Evolutionary conservation across 805 yeast genomes (phyloP).

Genomic region (Blastobotrys peoriensis): DNA sequence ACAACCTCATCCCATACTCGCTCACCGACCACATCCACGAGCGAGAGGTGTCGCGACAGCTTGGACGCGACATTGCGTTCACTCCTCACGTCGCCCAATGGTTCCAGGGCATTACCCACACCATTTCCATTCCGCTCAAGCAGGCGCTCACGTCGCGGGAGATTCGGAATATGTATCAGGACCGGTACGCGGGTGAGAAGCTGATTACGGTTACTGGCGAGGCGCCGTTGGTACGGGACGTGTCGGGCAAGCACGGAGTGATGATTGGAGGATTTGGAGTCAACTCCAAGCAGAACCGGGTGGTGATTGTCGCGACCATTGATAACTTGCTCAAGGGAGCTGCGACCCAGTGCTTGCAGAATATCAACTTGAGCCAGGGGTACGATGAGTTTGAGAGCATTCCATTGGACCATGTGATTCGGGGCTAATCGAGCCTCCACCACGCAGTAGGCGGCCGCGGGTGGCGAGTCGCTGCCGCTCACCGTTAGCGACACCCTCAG

Average conservation of each 20-base stretch:
- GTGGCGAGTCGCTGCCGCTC: too few relatives aligned
- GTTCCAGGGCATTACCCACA: slow-evolving; percentile 97
- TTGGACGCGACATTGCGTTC: slow-evolving; percentile 78
- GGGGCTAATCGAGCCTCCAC: too few relatives aligned
- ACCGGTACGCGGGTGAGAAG: slow-evolving; percentile 80
- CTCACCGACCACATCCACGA: slow-evolving; percentile 97
- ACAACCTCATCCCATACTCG: slow-evolving; percentile 91
- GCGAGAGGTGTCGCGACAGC: slow-evolving; percentile 76
- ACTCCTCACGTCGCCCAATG: slow-evolving; percentile 98
- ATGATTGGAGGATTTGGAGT: slow-evolving; percentile 95
- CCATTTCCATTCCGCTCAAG: slow-evolving; percentile 78
- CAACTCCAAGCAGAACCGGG: slow-evolving; percentile 79
- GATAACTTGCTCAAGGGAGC: slow-evolving; percentile 97
- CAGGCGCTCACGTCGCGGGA: slow-evolving; percentile 70
- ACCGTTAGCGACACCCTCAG: too few relatives aligned
- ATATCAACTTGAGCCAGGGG: slow-evolving; percentile 82
- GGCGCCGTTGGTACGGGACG: slow-evolving; percentile 87
- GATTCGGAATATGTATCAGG: slow-evolving; percentile 77
- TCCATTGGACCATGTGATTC: slow-evolving; percentile 42
- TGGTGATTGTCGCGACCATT: slow-evolving; percentile 89
- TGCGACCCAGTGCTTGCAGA: slow-evolving; percentile 96
- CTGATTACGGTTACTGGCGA: slow-evolving; percentile 83
- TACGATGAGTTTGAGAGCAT: slow-evolving; percentile 95
- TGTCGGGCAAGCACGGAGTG: slow-evolving; percentile 90
- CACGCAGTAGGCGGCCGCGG: too few relatives aligned